Base-by-base conservation (phyloP, 2,329 filamentous ascomycete species). In the Penicillium sp. region DNA sequence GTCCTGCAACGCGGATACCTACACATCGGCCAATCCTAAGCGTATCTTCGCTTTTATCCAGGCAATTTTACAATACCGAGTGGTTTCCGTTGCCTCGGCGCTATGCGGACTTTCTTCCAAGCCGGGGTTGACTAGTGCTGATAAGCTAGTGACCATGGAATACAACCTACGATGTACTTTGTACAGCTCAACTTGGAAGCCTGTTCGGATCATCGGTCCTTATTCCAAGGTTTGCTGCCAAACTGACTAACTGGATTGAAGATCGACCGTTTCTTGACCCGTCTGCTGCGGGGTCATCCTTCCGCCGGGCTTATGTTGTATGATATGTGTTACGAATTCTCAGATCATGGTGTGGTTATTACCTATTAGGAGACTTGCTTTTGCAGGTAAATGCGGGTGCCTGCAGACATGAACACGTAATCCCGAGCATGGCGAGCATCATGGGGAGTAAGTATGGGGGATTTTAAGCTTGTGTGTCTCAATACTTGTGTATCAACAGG, bases 221-320 rank as follows among this genome's bases (percentile, higher is more conserved):
- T 52, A 53, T 59, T 23, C 23, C 23, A 23, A 23, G 23, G 23
- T 23, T 59, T 50, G 38, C 38, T 56, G 52, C 44, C 50, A 50
- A 41, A 50, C 46, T 44, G 40, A 53, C 33, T 54, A 21, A 40
- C 38, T 44, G 21, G 21, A 31, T 48, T 53, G 60, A 51, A 39
- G 55, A 61, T 60, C 58, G 50, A 53, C 59, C 53, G 52, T 61
- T 61, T 38, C 33, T 49, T 60, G 19, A 45, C 50, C 52, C 56
- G 44, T 59, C 50, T 57, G 40, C 60, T 66, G 64, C 63, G 64
- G 64, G 64, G 64, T 66, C 36, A 60, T 61, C 54, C 63, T 64
- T 61, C 46, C 51, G 25, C 29, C 39, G 60, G 43, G 55, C 51
- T 56, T 64, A 49, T 31, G 29, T 13, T 31, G 29, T 31, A 31